These are phyloP conservation scores for Suillus lakei DNA, from an alignment of 768 basidiomycete species.

Conservation along the genomic window DNA sequence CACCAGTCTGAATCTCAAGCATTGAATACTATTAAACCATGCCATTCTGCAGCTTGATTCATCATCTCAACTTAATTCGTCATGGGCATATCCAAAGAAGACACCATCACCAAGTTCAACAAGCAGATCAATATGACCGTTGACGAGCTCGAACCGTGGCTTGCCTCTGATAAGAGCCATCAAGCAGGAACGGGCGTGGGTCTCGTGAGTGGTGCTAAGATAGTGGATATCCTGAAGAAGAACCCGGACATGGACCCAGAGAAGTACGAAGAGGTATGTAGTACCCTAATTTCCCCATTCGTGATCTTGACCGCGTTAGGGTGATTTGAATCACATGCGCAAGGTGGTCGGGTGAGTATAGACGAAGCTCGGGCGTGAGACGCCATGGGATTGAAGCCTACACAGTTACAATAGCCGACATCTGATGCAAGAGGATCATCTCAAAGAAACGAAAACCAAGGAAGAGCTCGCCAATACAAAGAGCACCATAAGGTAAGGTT, in stretches of 20 bases:
- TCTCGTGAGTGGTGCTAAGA: conserved; percentile 37
- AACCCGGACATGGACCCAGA: conserved; percentile 34
- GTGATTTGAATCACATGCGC: conserved; percentile 37
- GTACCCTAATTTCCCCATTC: not conserved
- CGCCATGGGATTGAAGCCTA: not conserved
- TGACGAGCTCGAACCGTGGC: conserved; percentile 38
- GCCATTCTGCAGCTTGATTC: not conserved
- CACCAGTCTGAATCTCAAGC: not conserved
- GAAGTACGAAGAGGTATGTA: conserved; percentile 33
- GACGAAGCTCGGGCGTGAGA: not conserved
- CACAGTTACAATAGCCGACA: conserved; percentile 36
- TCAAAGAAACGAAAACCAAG: conserved; percentile 35
- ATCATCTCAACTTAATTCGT: not conserved
- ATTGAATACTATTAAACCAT: not conserved
- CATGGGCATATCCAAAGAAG: conserved; percentile 34
- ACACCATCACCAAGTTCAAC: conserved; percentile 35
- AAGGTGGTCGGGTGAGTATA: conserved; percentile 35
- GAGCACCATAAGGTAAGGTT: conserved; percentile 37
- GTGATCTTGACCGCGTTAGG: conserved; percentile 16
- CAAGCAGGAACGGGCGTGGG: conserved; percentile 38
- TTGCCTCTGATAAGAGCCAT: conserved; percentile 33
- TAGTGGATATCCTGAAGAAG: conserved; percentile 38
- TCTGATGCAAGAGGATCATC: conserved; percentile 35
- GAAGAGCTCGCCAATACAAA: conserved; percentile 35
- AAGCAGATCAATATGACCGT: conserved; percentile 35